Percentiles rank a stretch among this genome's conserved stretches.
Evolutionary conservation across 2,329 filamentous ascomycete genomes (phyloP).

Genomic region (Boeremia exigua): DNA sequence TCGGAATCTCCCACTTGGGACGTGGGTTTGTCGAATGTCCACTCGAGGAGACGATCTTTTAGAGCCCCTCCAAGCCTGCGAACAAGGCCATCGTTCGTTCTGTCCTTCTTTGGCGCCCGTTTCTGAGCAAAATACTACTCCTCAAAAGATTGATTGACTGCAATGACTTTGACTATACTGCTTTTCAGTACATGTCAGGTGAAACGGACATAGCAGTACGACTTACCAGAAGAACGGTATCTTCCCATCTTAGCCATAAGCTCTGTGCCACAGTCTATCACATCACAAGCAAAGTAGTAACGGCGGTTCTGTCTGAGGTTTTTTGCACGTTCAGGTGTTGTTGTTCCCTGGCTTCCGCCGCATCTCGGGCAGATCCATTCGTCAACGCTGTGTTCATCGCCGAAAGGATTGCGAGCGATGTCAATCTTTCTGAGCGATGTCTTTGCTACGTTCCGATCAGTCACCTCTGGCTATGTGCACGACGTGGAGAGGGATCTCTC

Average conservation of each 20-base stretch:
- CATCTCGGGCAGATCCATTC: constrained; percentile 6
- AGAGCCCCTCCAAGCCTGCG: not conserved
- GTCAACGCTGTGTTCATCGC: not conserved
- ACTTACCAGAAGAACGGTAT: not conserved
- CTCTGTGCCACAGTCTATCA: not conserved
- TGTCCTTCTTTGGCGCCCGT: not conserved
- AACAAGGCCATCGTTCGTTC: not conserved
- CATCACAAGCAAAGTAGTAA: not conserved
- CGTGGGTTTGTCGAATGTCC: not conserved
- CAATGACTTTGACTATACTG: not conserved
- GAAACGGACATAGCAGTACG: not conserved
- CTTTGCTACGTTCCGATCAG: not conserved
- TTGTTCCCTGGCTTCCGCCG: not conserved
- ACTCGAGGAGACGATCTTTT: not conserved
- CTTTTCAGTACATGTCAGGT: not conserved
- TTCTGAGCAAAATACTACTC: no score
- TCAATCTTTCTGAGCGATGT: not conserved
- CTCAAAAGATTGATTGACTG: no score
- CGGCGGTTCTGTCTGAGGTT: not conserved
- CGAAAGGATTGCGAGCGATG: not conserved
- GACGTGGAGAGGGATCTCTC: not conserved
- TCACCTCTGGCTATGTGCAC: not conserved
- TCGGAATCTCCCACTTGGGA: no score
- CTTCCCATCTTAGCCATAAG: not conserved
- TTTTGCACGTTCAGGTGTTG: not conserved